Conservation (phyloP, 768 basidiomycete species). For the Mycena capillaripes region DNA sequence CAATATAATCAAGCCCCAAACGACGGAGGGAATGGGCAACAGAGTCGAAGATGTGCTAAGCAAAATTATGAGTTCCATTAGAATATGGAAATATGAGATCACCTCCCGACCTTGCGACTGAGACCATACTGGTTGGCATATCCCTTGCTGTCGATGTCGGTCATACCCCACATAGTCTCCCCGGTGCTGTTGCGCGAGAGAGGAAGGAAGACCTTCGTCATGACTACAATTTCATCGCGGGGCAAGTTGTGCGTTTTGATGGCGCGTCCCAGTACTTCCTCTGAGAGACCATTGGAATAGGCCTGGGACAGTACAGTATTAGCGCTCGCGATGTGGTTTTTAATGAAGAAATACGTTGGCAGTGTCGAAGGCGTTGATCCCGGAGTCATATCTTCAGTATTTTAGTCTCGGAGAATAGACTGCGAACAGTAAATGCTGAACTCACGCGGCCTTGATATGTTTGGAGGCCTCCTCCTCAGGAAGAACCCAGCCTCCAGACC, state of each 20-base stretch:
- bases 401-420: no score
- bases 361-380: slow-evolving; percentile 24
- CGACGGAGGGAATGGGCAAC: slow-evolving; percentile 74
- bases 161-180: background rate
- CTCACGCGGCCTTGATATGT: slow-evolving; percentile 50
- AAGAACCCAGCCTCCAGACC: slow-evolving; percentile 54
- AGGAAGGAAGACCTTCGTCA: background rate
- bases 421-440: background rate
- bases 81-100: no score
- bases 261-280: background rate
- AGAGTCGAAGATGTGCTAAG: slow-evolving; percentile 79
- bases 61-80: background rate
- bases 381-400: slow-evolving; percentile 5
- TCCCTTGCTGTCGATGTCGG: background rate
- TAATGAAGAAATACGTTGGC: background rate
- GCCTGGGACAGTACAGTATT: background rate
- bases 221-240: background rate
- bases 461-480: slow-evolving; percentile 50
- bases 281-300: slow-evolving; percentile 1
- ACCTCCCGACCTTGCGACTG: background rate
- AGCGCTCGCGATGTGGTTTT: background rate
- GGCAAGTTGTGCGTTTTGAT: slow-evolving; percentile 1
- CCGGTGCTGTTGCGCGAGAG: background rate
- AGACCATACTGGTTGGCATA: background rate
- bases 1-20: slow-evolving; percentile 82